These are phyloP conservation scores for Chlorella variabilis DNA, from an alignment of 163 green algal species.

Conservation along the genomic window DNA sequence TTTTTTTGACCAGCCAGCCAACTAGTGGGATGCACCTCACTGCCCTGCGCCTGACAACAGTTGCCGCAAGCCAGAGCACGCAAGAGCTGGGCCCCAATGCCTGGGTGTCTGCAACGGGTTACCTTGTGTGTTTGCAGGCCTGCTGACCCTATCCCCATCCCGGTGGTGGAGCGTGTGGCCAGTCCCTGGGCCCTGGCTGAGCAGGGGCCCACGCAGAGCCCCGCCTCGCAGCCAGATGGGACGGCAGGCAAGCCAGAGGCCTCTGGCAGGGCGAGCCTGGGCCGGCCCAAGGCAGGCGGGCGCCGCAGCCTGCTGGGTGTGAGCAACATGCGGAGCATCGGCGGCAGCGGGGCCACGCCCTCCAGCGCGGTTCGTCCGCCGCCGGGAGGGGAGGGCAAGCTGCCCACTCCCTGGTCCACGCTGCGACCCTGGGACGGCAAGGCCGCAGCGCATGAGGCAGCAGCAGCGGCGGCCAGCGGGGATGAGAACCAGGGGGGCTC, in stretches of 20 bases:
- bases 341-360: background rate
- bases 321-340: constrained; percentile 12
- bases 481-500: background rate
- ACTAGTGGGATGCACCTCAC: too few species aligned
- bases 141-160: constrained; percentile 28
- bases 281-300: constrained; percentile 1
- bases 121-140: too few species aligned
- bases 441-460: background rate
- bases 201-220: constrained; percentile 17
- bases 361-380: background rate
- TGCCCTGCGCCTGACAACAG: too few species aligned
- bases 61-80: too few species aligned
- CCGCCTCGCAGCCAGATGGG: background rate
- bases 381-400: background rate
- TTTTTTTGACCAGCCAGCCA: constrained; percentile 1
- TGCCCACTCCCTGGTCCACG: constrained; percentile 35
- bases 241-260: background rate
- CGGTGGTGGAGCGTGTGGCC: constrained; percentile 34
- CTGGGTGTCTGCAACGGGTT: too few species aligned
- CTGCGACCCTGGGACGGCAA: constrained; percentile 34
- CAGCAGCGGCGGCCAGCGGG: background rate
- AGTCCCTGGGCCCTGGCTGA: constrained; percentile 42
- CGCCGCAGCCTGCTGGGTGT: constrained; percentile 25
- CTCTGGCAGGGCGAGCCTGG: background rate
- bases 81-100: too few species aligned